These are phyloP conservation scores for Poronia punctata DNA, from an alignment of 495 filamentous ascomycete species.

Conservation along the genomic window DNA sequence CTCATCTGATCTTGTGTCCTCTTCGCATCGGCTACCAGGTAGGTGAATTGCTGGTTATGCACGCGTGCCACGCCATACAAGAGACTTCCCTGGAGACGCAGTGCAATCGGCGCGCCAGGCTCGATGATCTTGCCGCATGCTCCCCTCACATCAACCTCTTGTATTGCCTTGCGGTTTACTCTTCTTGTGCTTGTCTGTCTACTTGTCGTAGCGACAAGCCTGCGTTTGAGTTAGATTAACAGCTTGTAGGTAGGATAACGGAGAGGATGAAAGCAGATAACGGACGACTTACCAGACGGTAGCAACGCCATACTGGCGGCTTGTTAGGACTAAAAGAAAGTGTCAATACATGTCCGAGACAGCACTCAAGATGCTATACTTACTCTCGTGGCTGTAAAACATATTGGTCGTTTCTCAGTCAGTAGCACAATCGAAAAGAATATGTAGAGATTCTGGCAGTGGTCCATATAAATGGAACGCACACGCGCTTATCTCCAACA, in stretches of 20 bases:
- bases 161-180: slow-evolving; percentile 80
- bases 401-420: slow-evolving; percentile 41
- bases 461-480: too few species aligned
- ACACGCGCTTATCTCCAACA: too few species aligned
- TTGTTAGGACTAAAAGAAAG: slow-evolving; percentile 64
- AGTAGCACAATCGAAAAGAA: too few species aligned
- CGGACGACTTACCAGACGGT: slow-evolving; percentile 72
- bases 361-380: slow-evolving; percentile 16
- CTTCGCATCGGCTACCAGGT: slow-evolving; percentile 75
- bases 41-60: slow-evolving; percentile 78
- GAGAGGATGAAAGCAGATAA: background rate
- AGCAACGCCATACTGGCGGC: slow-evolving; percentile 80
- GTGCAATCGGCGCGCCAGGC: slow-evolving; percentile 80
- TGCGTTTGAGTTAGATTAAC: too few species aligned
- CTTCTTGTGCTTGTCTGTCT: slow-evolving; percentile 59
- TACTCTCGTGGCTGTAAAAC: slow-evolving; percentile 94
- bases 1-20: slow-evolving; percentile 67
- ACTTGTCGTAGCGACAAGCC: slow-evolving; percentile 87
- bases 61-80: slow-evolving; percentile 82
- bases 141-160: slow-evolving; percentile 76
- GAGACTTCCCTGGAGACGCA: slow-evolving; percentile 86
- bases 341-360: slow-evolving; percentile 17
- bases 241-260: background rate
- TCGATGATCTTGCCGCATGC: slow-evolving; percentile 81
- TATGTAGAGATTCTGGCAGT: too few species aligned